A percentile compares a stretch with the other conserved stretches of the same genome.
Conservation (phyloP, 139 green algal genomes). For the Trebouxia sp. region DNA sequence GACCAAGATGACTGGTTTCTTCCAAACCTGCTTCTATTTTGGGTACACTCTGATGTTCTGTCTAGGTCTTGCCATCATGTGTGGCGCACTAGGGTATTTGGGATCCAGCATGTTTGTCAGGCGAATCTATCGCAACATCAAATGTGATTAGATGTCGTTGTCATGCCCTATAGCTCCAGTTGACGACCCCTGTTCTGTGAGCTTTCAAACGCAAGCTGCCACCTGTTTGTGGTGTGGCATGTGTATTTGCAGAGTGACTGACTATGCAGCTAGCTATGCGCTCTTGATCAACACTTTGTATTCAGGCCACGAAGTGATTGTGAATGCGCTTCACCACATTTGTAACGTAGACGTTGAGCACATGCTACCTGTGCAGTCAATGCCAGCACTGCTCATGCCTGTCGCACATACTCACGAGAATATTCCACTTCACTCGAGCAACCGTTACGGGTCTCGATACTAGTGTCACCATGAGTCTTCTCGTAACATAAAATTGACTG, state of each 20-base stretch:
- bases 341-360: too few relatives aligned
- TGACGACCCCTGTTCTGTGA: not conserved
- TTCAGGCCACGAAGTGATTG: too few relatives aligned
- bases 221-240: not conserved
- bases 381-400: too few relatives aligned
- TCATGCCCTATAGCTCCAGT: not conserved
- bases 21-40: slow-evolving; percentile 98
- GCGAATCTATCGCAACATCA: slow-evolving; percentile 93
- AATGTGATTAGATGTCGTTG: slow-evolving; percentile 74
- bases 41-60: slow-evolving; percentile 96
- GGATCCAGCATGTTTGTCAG: slow-evolving; percentile 81
- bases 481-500: not conserved
- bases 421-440: too few relatives aligned
- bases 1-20: slow-evolving; percentile 98
- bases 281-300: too few relatives aligned
- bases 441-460: too few relatives aligned
- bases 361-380: too few relatives aligned
- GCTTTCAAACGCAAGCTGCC: not conserved
- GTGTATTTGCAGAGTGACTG: too few relatives aligned
- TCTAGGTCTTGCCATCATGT: slow-evolving; percentile 70
- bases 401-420: too few relatives aligned
- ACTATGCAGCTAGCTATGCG: too few relatives aligned
- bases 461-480: too few relatives aligned
- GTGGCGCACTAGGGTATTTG: slow-evolving; percentile 88
- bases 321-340: too few relatives aligned